phyloP scores from a whole-genome alignment of 2,329 filamentous ascomycete species.

The Diaporthe sp. region DNA sequence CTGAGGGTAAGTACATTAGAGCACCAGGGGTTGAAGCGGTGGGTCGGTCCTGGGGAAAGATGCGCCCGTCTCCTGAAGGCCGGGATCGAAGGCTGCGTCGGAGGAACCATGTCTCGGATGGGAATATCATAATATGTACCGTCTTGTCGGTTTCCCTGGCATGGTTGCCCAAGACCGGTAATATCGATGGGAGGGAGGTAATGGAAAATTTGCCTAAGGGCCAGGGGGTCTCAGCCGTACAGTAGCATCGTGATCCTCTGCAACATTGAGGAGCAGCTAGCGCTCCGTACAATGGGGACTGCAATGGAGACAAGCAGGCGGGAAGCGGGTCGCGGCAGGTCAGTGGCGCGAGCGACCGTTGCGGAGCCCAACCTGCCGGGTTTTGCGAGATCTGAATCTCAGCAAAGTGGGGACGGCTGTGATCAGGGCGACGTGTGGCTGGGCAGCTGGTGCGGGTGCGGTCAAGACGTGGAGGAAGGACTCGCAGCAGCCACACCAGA shows the following conservation, averaged over 20 bases:
- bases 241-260: constrained; percentile 3
- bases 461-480: background rate
- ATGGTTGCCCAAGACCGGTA: background rate
- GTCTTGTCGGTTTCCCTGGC: background rate
- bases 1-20: background rate
- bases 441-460: background rate
- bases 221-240: constrained; percentile 12
- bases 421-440: constrained; percentile 7
- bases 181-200: background rate
- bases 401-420: constrained; percentile 18
- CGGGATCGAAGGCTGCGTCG: too few relatives aligned
- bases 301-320: background rate
- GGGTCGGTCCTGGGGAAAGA: constrained; percentile 4
- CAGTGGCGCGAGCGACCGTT: constrained; percentile 31
- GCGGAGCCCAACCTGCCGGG: constrained; percentile 27
- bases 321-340: constrained; percentile 19
- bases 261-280: background rate
- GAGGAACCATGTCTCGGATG: constrained; percentile 17
- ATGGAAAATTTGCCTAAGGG: background rate
- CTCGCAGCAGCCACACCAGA: constrained; percentile 14
- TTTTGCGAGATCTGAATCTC: constrained; percentile 32
- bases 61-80: background rate
- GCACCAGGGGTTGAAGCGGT: background rate
- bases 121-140: background rate
- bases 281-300: constrained; percentile 5